These are phyloP conservation scores for Lophiostoma macrostomum DNA, from an alignment of 495 filamentous ascomycete genomes.

Conservation along the genomic window DNA sequence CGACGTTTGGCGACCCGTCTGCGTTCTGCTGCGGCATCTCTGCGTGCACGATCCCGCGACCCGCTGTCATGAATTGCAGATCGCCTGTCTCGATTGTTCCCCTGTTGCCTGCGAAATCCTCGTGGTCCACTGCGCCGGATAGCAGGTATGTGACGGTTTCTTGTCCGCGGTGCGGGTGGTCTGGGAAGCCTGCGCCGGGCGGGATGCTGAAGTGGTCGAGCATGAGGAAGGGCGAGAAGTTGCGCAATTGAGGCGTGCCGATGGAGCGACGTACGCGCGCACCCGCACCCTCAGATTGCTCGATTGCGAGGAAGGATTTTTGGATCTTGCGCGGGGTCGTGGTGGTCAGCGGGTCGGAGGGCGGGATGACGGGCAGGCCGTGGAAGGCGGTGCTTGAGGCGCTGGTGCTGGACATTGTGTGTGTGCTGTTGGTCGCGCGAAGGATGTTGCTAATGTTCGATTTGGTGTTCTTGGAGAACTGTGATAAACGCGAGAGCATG, in stretches of 20 bases:
- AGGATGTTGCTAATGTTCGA: slow-evolving; percentile 6
- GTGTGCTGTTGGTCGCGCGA: slow-evolving; percentile 8
- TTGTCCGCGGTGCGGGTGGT: slow-evolving; percentile 66
- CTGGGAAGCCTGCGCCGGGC: slow-evolving; percentile 81
- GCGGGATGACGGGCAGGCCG: slow-evolving; percentile 43
- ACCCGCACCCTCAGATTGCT: slow-evolving; percentile 87
- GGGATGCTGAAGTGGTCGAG: slow-evolving; percentile 87
- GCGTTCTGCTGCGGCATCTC: slow-evolving; percentile 86
- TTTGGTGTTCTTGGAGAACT: slow-evolving; percentile 18
- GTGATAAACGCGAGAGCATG: slow-evolving; percentile 31
- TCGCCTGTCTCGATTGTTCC: slow-evolving; percentile 84
- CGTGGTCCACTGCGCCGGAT: slow-evolving; percentile 81
- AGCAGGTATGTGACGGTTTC: slow-evolving; percentile 93
- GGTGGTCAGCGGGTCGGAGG: slow-evolving; percentile 39
- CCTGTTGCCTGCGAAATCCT: slow-evolving; percentile 88
- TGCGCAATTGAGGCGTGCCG: slow-evolving; percentile 75
- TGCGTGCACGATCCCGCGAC: slow-evolving; percentile 88
- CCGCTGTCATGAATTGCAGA: slow-evolving; percentile 97
- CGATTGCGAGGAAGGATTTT: slow-evolving; percentile 75
- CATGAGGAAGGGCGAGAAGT: slow-evolving; percentile 95
- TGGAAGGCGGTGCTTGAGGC: slow-evolving; percentile 35
- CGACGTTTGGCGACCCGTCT: slow-evolving; percentile 76
- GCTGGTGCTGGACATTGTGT: slow-evolving; percentile 22
- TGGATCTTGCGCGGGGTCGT: slow-evolving; percentile 70
- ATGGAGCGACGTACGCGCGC: slow-evolving; percentile 86